Base-by-base conservation (phyloP, 352 stramenopile species). In the Phytopythium sindhum region DNA sequence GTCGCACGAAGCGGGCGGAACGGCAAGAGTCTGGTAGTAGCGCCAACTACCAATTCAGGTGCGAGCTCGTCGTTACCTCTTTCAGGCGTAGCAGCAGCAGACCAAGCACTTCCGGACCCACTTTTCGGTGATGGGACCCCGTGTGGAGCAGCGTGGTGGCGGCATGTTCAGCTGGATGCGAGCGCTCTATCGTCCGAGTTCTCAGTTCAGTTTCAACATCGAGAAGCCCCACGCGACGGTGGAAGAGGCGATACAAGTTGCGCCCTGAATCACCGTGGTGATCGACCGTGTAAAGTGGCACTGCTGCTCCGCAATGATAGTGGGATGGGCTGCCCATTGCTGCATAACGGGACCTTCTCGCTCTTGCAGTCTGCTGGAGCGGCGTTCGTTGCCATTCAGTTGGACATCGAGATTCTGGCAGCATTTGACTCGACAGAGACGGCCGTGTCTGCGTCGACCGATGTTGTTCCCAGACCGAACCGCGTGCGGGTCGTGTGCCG, bases 91-190 rank as follows among this genome's bases (percentile, higher is more conserved):
- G 44, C 9, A 29, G n/a, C 21, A 17, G 17, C 41, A 7, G 21
- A 26, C 6, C 41, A 48, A 21, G 41, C 17, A 8, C 23, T 15
- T 51, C n/a, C 9, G 29, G 44, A 29, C 10, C 10, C 15, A 7
- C 14, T n/a, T 39, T 3, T 23, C 15, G 52, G 19, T 26, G 35
- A n/a, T n/a, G 35, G 11, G 1, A 26, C 24, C 29, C 31, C 23
- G n/a, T 42, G 72, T 57, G 73, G 78, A 14, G 73, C 72, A 17
- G 39, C 78, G 7, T 88, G 78, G 78, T 88, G 78, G 76, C 68
- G 68, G 1, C 76, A 88, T 55, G 66, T 70, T 14, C 78, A 88
- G 52, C 63, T 73, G 45, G 70, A 82, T 51, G 61, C 64, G 0
- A 56, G 47, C 10, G 68, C 72, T 2, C 81, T 86, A 62, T 75